Base-by-base conservation (phyloP, 164 flowering plant species). In the Brasenia schreberi region DNA sequence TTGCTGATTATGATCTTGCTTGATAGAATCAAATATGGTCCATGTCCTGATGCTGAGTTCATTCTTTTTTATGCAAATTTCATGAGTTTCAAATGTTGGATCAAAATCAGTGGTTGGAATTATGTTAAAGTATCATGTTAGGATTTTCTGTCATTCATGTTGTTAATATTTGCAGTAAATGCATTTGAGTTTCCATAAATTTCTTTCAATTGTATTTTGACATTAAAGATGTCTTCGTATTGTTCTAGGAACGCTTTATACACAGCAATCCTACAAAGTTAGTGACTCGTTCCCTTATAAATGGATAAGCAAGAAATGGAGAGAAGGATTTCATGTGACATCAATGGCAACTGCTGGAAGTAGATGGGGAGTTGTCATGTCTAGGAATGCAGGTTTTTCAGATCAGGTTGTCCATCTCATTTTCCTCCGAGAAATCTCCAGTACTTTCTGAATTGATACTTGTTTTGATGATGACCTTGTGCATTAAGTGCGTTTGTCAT, bases 291-390 rank as follows among this genome's bases (percentile, higher is more conserved):
- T 89, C 73, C 96, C 96, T 19, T 87, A 82, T 69, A 89, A 87
- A 73, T 89, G 96, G 96, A 90, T 90, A 74, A 87, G 85, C 78
- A 90, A 86, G 81, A 90, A 90, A 64, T 90, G 96, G 96, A 81
- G 78, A 74, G 94, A 90, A 75, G 96, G 96, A 6, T 90, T 90
- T 67, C 85, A 87, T 69, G 96, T 90, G 58, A 87, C 96, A 65
- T 87, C 96, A 61, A 87, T 90, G 96, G 96, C 94, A 19, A 90
- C 94, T 68, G 91, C 96, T 76, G 96, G 94, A 71, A 81, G 77
- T 68, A 81, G 94, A 58, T 90, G 96, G 96, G 96, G 92, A 65
- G 85, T 90, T 66, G 94, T 90, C 44, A 90, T 90, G 96, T 90
- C 96, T 61, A 92, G 94, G 66, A 90, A 90, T 81, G 85, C 96